Conservation (phyloP, 768 basidiomycete genomes). For the Auricularia sp. region DNA sequence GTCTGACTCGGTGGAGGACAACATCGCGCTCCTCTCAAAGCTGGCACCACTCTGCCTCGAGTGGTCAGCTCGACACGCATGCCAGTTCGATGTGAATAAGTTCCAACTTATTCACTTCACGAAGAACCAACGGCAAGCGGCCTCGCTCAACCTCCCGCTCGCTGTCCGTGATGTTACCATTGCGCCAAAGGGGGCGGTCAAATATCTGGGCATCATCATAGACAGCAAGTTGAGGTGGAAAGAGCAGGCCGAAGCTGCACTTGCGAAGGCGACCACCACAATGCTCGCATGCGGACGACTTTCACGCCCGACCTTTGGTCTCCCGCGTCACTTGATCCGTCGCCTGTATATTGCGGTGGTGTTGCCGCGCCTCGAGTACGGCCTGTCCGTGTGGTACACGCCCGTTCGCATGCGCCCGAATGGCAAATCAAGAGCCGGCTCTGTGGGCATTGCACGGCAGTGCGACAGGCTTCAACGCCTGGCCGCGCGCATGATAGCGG, state of each 20-base stretch:
- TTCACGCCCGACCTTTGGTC: background rate
- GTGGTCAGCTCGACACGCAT: conserved; percentile 2
- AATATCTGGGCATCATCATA: conserved; percentile 3
- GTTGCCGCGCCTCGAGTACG: conserved; percentile 3
- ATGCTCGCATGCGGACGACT: background rate
- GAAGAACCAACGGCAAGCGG: background rate
- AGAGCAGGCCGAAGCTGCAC: background rate
- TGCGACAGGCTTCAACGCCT: background rate
- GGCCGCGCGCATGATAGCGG: conserved; percentile 1
- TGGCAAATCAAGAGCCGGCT: background rate
- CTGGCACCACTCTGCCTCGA: background rate
- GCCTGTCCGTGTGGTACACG: background rate
- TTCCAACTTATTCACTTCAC: conserved; percentile 2
- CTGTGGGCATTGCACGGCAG: background rate
- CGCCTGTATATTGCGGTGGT: conserved; percentile 1
- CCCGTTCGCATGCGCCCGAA: background rate
- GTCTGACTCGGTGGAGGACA: background rate
- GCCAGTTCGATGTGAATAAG: background rate
- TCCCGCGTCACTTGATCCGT: background rate
- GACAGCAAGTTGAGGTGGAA: conserved; percentile 5
- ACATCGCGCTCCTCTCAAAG: background rate
- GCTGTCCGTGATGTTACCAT: background rate
- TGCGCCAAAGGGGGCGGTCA: background rate
- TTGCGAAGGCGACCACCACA: background rate
- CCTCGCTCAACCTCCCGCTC: background rate